Evolutionary conservation across 495 filamentous ascomycete species (phyloP), one percentile per base, ranked within the genome.

Genomic region (Daldinia childiae): DNA sequence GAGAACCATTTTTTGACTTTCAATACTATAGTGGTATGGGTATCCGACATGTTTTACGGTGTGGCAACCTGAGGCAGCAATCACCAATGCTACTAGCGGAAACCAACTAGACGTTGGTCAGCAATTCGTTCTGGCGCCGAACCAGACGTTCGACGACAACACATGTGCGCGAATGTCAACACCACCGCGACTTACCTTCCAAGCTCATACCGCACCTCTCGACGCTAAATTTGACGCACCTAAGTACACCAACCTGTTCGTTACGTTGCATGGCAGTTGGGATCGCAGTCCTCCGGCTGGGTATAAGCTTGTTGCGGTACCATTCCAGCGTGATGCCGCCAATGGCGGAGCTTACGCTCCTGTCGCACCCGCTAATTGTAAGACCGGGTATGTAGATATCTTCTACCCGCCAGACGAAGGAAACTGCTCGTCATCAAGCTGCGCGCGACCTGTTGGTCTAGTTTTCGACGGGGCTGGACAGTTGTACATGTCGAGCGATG

Each of bases 41-140:
- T 93, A 93, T 72, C 91, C 91, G 6, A 71, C 79, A 17, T 93
- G 91, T 75, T 89, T 87, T 67, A 82, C 91, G 0, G 82, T 89
- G 3, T 93, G 89, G 89, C 77, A 19, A 81, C 69, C 83, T 82
- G 8, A 68, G 67, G 24, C 62, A 0, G 72, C 68, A 17, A 43
- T 59, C 24, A 65, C 26, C n/a, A n/a, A 55, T 6, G 15, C 41
- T 15, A 30, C 32, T n/a, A 24, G 14, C 6, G 19, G 17, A 21
- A 52, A 24, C 8, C 62, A 48, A 15, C 67, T 83, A 29, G 58
- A 45, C 12, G 69, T 77, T n/a, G 81, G 82, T 29, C 64, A 76
- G 29, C 82, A 82, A 39, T 85, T 85, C 61, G 63, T 79, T 6
- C 62, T 78, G 21, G 43, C 67, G 6, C 70, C 73, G 29, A 74